Evolutionary conservation across 768 basidiomycete species (phyloP).

Genomic region (Phylloporus sp.): DNA sequence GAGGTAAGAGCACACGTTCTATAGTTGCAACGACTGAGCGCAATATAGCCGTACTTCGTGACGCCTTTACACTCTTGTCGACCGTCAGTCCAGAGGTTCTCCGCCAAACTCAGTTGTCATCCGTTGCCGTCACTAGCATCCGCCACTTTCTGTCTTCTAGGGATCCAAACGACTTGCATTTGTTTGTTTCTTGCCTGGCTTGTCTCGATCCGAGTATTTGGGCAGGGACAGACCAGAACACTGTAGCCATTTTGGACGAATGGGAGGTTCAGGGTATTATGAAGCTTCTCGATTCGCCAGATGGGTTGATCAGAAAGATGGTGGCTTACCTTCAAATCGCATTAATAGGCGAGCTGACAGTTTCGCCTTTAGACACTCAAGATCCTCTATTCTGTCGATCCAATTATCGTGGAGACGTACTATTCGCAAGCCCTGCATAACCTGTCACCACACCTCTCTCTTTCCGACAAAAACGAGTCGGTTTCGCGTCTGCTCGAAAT

Average conservation of each 20-base stretch:
- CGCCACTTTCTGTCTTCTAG: constrained; percentile 54
- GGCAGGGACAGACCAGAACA: constrained; percentile 56
- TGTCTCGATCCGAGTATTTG: constrained; percentile 55
- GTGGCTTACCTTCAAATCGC: constrained; percentile 33
- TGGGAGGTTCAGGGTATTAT: constrained; percentile 73
- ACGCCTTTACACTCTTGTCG: constrained; percentile 32
- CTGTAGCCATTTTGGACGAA: constrained; percentile 54
- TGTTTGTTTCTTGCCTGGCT: constrained; percentile 62
- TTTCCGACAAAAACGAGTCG: constrained; percentile 39
- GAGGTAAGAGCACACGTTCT: constrained; percentile 19
- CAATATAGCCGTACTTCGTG: constrained; percentile 28
- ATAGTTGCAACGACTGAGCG: constrained; percentile 13
- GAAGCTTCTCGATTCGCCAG: constrained; percentile 57
- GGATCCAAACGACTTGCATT: constrained; percentile 56
- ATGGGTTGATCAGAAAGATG: constrained; percentile 52
- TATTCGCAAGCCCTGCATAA: constrained; percentile 41
- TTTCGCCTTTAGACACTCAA: constrained; percentile 47
- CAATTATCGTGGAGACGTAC: constrained; percentile 51
- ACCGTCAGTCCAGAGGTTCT: constrained; percentile 20
- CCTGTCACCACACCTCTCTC: constrained; percentile 30
- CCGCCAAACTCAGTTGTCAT: constrained; percentile 12
- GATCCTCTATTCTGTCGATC: constrained; percentile 55
- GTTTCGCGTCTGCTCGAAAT: constrained; percentile 52
- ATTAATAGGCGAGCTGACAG: background rate
- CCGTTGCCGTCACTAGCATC: constrained; percentile 40